Evolutionary conservation across 345 rosid species (phyloP).

Genomic region (Euphorbia tirucalli): DNA sequence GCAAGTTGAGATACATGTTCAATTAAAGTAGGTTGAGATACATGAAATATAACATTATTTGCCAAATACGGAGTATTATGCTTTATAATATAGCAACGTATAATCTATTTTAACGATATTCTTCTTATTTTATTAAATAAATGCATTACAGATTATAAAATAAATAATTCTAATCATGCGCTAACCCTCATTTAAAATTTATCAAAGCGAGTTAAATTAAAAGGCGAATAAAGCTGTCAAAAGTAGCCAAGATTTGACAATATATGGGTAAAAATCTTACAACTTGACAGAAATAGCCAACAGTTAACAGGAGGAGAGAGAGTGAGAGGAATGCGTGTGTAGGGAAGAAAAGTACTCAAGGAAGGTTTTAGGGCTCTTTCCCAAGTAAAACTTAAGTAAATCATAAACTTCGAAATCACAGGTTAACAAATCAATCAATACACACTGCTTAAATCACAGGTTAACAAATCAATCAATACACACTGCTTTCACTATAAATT

Average conservation of each 20-base stretch:
- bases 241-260: not conserved
- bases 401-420: not conserved
- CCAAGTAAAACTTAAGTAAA: not conserved
- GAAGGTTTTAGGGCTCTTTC: not conserved
- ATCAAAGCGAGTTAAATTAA: not conserved
- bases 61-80: not conserved
- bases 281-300: not conserved
- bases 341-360: not conserved
- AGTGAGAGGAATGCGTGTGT: not conserved
- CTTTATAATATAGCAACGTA: not conserved
- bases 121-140: not conserved
- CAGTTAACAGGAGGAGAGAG: not conserved
- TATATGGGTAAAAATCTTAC: not conserved
- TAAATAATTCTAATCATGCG: not conserved
- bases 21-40: too few species aligned
- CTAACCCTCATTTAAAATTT: not conserved
- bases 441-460: not conserved
- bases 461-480: not conserved
- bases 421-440: too few species aligned
- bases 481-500: not conserved
- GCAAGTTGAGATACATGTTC: too few species aligned
- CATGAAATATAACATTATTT: too few species aligned
- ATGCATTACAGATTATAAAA: not conserved
- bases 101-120: not conserved
- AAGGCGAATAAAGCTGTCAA: not conserved